Base-by-base conservation (phyloP, 495 filamentous ascomycete genomes). In the Hypoxylon rickii region DNA sequence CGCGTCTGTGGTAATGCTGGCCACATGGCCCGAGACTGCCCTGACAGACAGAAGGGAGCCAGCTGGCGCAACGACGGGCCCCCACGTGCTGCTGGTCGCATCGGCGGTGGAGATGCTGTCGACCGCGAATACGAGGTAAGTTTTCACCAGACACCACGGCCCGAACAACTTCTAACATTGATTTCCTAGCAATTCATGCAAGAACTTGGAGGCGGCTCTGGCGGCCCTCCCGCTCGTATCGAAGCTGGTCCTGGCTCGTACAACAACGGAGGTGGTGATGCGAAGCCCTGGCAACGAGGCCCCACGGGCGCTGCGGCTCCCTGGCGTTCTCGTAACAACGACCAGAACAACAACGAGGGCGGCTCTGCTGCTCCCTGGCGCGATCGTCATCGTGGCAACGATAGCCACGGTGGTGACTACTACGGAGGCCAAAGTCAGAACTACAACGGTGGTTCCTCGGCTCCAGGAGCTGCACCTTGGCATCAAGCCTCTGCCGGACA, bases 1-100 rank as follows among this genome's bases (percentile, higher is more conserved):
- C 93, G 94, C 60, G 89, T 96, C 65, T 99, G 95, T 75, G 95
- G 95, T 46, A 93, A 95, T 63, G 90, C 90, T 51, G 90, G 90
- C 1, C 90, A 96, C 65, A 92, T 96, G 88, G 90, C 87, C 55
- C 84, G 90, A 63, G 91, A 95, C 76, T 99, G 94, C 78, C 89
- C 91, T 17, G 92, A 97, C 66, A 84, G 90, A 67, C 89, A 92
- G 73, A 83, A 89, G 65, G 94, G 94, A 67, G 83, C 84, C 20
- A 90, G 89, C 69, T 97, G 90, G 90, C 91, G 93, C 52, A 96
- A 96, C 63, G 83, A 85, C 52, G 81, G 78, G 34, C 76, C 81
- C 48, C 69, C 67, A 41, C 68, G 71, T 39, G 38, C 71, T 42
- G 75, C 84, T 68, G 83, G 83, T 69, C 82, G 88, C 63, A 84